Percentiles rank a stretch among this genome's conserved stretches.
These are phyloP conservation scores for Saitozyma sp. DNA, from an alignment of 768 basidiomycete genomes.

Conservation along the genomic window DNA sequence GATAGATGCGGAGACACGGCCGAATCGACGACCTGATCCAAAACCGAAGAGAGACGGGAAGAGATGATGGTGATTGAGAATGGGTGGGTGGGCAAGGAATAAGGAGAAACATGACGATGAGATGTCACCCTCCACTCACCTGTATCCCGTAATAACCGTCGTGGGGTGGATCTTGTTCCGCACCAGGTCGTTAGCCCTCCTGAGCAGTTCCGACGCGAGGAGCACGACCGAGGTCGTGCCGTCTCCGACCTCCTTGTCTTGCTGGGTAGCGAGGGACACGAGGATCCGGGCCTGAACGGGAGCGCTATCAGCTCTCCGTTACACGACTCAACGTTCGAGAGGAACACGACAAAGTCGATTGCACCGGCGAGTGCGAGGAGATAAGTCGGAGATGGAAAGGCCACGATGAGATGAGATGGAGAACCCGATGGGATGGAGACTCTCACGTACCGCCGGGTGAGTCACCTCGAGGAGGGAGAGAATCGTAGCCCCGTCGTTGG, in stretches of 20 bases:
- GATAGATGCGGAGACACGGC: no score
- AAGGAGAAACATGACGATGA: not conserved
- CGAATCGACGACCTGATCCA: no score
- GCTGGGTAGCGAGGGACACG: slow-evolving; percentile 96
- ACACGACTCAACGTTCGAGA: not conserved
- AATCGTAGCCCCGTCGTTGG: slow-evolving; percentile 99
- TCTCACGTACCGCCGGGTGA: slow-evolving; percentile 75
- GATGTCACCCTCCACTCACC: slow-evolving; percentile 51
- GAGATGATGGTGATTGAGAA: not conserved
- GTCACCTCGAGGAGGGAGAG: slow-evolving; percentile 89
- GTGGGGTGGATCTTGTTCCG: slow-evolving; percentile 98
- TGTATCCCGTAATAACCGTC: slow-evolving; percentile 97
- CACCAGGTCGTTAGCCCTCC: slow-evolving; percentile 95
- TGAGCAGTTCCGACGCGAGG: slow-evolving; percentile 92
- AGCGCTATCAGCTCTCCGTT: not conserved
- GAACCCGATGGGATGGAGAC: no score
- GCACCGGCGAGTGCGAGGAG: not conserved
- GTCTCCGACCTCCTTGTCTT: slow-evolving; percentile 99
- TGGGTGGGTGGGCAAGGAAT: not conserved
- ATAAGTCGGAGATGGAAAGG: no score
- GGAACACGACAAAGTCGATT: not conserved
- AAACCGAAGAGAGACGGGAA: not conserved
- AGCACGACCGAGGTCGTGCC: slow-evolving; percentile 99
- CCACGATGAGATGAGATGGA: no score
- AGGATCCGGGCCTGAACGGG: slow-evolving; percentile 67